These are phyloP conservation scores for Coccinonectria pachysandricola DNA, from an alignment of 2,329 filamentous ascomycete genomes.

Conservation along the genomic window DNA sequence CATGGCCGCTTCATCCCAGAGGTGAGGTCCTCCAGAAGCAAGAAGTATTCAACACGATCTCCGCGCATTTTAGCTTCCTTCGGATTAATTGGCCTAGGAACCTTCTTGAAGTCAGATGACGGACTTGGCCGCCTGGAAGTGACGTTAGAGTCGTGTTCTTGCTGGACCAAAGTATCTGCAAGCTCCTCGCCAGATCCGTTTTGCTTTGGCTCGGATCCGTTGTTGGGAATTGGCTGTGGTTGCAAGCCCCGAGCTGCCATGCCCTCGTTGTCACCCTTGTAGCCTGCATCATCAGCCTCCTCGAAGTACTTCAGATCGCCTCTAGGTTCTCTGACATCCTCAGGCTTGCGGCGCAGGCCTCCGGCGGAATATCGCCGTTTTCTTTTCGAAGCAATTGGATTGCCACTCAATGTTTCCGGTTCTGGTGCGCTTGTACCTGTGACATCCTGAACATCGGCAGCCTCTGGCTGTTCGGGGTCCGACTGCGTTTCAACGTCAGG, in stretches of 20 bases:
- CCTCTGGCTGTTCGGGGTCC: slow-evolving; percentile 26
- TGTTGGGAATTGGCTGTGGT: slow-evolving; percentile 3
- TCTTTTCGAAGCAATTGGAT: slow-evolving; percentile 31
- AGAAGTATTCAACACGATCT: slow-evolving; percentile 78
- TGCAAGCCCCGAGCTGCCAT: slow-evolving; percentile 1
- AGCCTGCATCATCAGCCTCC: slow-evolving; percentile 75
- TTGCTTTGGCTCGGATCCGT: slow-evolving; percentile 1
- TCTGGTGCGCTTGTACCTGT: slow-evolving; percentile 57
- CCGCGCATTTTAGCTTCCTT: slow-evolving; percentile 61
- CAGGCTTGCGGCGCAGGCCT: slow-evolving; percentile 63
- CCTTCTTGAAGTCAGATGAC: slow-evolving; percentile 26
- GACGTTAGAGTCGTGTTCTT: too few species aligned
- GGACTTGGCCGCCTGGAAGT: slow-evolving; percentile 29
- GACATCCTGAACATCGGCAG: slow-evolving; percentile 38
- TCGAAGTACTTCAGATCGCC: slow-evolving; percentile 87
- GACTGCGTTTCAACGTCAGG: slow-evolving; percentile 17
- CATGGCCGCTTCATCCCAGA: slow-evolving; percentile 94
- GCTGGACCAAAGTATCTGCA: slow-evolving; percentile 27
- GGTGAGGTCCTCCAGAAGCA: slow-evolving; percentile 88
- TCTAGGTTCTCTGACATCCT: slow-evolving; percentile 58
- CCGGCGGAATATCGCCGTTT: slow-evolving; percentile 79
- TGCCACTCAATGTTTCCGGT: slow-evolving; percentile 41
- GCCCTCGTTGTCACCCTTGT: slow-evolving; percentile 49
- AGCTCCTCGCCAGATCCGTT: slow-evolving; percentile 5
- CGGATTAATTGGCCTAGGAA: slow-evolving; percentile 58